A percentile compares a stretch with the other conserved stretches of the same genome.
phyloP scores from a whole-genome alignment of 805 yeast species.

The Lachancea dasiensis region DNA sequence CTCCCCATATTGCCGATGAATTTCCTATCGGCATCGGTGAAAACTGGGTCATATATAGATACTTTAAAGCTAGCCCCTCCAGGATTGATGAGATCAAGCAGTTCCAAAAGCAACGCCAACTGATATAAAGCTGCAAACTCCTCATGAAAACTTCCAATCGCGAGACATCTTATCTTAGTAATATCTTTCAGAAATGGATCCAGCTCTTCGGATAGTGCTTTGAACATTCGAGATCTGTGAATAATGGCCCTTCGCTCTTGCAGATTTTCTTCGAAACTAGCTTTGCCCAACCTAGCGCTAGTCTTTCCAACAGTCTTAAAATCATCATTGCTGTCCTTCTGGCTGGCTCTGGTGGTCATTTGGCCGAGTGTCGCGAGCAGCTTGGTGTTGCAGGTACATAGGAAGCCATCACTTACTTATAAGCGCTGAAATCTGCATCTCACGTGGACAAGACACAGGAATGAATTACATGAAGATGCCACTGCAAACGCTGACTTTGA shows the following conservation, averaged over 20 bases:
- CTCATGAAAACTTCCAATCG: conserved; percentile 60
- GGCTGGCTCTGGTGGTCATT: too few relatives aligned
- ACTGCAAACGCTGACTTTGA: too few relatives aligned
- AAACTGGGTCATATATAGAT: conserved; percentile 62
- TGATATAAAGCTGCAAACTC: conserved; percentile 61
- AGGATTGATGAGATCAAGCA: conserved; percentile 27
- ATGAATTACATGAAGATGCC: too few relatives aligned
- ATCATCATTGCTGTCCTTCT: neutral
- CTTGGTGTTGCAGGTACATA: too few relatives aligned
- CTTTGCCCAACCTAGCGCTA: neutral
- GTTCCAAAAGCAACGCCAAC: conserved; percentile 48
- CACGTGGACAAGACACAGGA: too few relatives aligned
- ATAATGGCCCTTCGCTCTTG: conserved; percentile 20
- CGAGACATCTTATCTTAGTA: conserved; percentile 53
- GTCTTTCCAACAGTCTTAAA: neutral
- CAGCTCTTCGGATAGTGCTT: conserved; percentile 20
- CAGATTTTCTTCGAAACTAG: conserved; percentile 7
- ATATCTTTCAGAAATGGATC: conserved; percentile 12
- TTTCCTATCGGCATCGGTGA: conserved; percentile 40
- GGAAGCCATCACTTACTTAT: too few relatives aligned
- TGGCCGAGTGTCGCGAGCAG: too few relatives aligned
- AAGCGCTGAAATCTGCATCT: too few relatives aligned
- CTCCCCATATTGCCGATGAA: conserved; percentile 27
- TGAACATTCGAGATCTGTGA: conserved; percentile 26
- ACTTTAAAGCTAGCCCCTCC: conserved; percentile 21